A percentile compares a stretch with the other conserved stretches of the same genome.
Conservation (phyloP, 2,329 filamentous ascomycete species). For the Epichloe coenophiala region DNA sequence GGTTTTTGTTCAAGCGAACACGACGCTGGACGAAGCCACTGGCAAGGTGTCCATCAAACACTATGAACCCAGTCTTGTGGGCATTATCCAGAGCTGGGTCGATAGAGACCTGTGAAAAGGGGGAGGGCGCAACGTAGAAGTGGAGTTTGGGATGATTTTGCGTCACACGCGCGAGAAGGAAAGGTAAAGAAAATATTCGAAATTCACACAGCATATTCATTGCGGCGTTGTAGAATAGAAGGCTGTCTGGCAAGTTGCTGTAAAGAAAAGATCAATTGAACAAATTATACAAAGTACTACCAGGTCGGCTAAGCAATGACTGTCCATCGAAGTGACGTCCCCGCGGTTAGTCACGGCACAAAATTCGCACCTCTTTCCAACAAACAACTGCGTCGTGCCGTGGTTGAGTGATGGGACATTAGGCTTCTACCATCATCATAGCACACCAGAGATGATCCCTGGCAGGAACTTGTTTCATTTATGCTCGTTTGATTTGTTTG, state of each 20-base stretch:
- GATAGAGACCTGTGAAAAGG: conserved; percentile 38
- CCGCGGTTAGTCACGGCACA: too few relatives aligned
- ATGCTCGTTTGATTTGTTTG: conserved; percentile 36
- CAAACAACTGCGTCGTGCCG: too few relatives aligned
- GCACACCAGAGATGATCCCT: conserved; percentile 15
- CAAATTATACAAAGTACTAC: not conserved
- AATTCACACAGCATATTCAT: not conserved
- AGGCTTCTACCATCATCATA: conserved; percentile 13
- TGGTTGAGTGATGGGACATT: too few relatives aligned
- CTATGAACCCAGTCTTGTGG: conserved; percentile 69
- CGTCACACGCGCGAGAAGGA: too few relatives aligned
- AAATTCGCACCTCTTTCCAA: too few relatives aligned
- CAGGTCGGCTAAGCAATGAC: not conserved
- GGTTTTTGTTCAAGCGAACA: conserved; percentile 92
- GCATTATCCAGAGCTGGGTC: conserved; percentile 72
- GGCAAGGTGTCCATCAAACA: conserved; percentile 68
- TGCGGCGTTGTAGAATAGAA: conserved; percentile 1
- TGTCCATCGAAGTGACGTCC: too few relatives aligned
- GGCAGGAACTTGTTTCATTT: conserved; percentile 15
- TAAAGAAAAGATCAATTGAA: conserved; percentile 7
- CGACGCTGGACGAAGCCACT: conserved; percentile 51
- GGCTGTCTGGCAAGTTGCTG: not conserved
- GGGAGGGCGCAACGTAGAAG: not conserved
- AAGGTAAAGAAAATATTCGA: not conserved
- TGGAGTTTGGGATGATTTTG: not conserved